phyloP scores from a whole-genome alignment of 139 green algal species.

The Bryopsis sp. region DNA sequence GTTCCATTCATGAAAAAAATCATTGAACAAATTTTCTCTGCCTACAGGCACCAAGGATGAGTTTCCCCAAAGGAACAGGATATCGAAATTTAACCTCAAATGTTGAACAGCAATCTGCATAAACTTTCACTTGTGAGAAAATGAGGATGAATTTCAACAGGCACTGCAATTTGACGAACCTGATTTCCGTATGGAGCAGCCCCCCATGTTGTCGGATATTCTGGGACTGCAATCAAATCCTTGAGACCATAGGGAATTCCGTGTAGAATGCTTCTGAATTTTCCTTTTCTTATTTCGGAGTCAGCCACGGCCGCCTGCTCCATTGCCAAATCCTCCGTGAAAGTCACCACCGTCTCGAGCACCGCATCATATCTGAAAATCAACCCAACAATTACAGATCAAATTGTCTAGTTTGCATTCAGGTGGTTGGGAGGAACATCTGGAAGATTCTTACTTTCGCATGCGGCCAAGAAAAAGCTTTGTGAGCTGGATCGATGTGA shows the following conservation, averaged over 20 bases:
- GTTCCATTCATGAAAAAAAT: neutral
- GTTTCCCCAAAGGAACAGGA: no score
- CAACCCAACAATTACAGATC: no score
- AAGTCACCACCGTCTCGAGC: constrained; percentile 27
- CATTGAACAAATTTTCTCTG: neutral
- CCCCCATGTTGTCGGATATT: constrained; percentile 25
- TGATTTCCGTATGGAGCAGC: constrained; percentile 19
- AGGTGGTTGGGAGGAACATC: neutral
- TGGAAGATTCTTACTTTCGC: constrained; percentile 21
- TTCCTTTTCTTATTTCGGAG: constrained; percentile 17
- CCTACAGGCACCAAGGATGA: no score
- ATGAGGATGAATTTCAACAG: no score
- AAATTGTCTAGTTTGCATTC: neutral
- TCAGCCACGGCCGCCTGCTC: constrained; percentile 23
- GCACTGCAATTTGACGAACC: no score
- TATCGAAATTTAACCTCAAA: no score
- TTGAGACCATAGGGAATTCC: constrained; percentile 32
- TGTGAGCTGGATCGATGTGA: constrained; percentile 14
- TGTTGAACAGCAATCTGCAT: no score
- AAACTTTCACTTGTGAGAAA: no score
- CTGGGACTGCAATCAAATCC: constrained; percentile 24
- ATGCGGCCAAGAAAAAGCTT: constrained; percentile 4
- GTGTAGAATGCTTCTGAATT: constrained; percentile 24
- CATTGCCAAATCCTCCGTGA: constrained; percentile 21
- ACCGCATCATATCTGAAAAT: constrained; percentile 23